Evolutionary conservation across 345 rosid species (phyloP).

Genomic region (Arabis alpina): DNA sequence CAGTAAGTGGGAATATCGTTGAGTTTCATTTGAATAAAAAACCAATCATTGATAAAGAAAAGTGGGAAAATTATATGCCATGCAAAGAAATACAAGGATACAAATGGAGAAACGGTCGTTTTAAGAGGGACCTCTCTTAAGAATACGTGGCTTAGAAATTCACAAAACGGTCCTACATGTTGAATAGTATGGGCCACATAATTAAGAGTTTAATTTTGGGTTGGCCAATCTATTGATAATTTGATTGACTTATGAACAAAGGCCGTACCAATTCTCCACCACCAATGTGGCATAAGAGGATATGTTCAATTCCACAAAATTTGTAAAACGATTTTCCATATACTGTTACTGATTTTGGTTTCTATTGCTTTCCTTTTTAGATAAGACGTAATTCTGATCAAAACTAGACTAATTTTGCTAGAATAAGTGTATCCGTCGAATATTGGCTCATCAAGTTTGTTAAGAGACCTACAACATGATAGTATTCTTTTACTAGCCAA

Average conservation of each 20-base stretch:
- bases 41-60: not conserved
- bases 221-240: conserved; percentile 25
- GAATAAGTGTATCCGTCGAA: too few relatives aligned
- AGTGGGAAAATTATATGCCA: conserved; percentile 22
- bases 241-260: conserved; percentile 4
- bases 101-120: conserved; percentile 35
- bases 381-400: too few relatives aligned
- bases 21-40: conserved; percentile 6
- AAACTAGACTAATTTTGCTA: too few relatives aligned
- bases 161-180: conserved; percentile 26
- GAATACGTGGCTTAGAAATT: conserved; percentile 38
- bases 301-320: not conserved
- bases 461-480: too few relatives aligned
- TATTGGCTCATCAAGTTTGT: too few relatives aligned
- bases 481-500: too few relatives aligned
- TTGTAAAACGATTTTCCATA: not conserved
- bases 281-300: not conserved
- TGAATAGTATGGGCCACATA: conserved; percentile 32
- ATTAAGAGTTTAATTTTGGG: not conserved
- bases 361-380: not conserved
- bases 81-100: conserved; percentile 34
- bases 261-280: conserved; percentile 5
- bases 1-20: not conserved
- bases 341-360: not conserved
- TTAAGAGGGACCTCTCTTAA: conserved; percentile 11